Conservation (phyloP, 352 stramenopile genomes). For the Phytophthora pseudosyringae region DNA sequence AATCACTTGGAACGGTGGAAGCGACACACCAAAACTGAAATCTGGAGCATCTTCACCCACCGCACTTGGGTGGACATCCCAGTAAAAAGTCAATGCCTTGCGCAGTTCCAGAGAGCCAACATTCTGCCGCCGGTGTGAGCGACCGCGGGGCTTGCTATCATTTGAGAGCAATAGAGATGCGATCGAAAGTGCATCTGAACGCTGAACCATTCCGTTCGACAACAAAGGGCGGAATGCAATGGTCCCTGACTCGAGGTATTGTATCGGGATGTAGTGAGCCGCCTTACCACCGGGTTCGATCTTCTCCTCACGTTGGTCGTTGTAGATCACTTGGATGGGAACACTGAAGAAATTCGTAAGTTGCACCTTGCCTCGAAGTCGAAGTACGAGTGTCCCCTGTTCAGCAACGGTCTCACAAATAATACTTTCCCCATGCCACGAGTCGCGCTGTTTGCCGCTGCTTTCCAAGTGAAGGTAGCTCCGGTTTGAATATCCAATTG, state of each 20-base stretch:
- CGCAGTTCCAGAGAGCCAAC: slow-evolving; percentile 66
- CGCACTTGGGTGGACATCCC: slow-evolving; percentile 61
- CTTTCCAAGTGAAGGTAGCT: slow-evolving; percentile 87
- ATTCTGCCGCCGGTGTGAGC: slow-evolving; percentile 45
- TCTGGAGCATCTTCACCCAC: slow-evolving; percentile 14
- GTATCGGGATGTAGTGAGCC: slow-evolving; percentile 82
- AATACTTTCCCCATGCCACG: slow-evolving; percentile 80
- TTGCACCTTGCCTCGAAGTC: slow-evolving; percentile 81
- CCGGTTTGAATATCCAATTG: slow-evolving; percentile 87
- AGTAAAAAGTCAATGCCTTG: slow-evolving; percentile 81
- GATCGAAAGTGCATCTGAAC: slow-evolving; percentile 66
- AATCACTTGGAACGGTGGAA: slow-evolving; percentile 80
- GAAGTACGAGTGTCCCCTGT: slow-evolving; percentile 82
- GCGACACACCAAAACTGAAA: slow-evolving; percentile 49
- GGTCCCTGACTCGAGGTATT: slow-evolving; percentile 72
- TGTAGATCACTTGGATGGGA: slow-evolving; percentile 82
- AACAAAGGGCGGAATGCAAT: slow-evolving; percentile 81
- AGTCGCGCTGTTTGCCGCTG: slow-evolving; percentile 59
- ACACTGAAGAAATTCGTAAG: slow-evolving; percentile 77
- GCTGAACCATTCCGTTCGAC: slow-evolving; percentile 61
- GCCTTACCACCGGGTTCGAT: slow-evolving; percentile 52
- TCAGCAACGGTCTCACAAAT: slow-evolving; percentile 89
- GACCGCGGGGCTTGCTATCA: slow-evolving; percentile 27
- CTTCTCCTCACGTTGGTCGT: slow-evolving; percentile 59
- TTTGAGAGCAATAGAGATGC: slow-evolving; percentile 57